These are phyloP conservation scores for Colletotrichum sp. DNA, from an alignment of 2,329 filamentous ascomycete genomes.

Conservation along the genomic window DNA sequence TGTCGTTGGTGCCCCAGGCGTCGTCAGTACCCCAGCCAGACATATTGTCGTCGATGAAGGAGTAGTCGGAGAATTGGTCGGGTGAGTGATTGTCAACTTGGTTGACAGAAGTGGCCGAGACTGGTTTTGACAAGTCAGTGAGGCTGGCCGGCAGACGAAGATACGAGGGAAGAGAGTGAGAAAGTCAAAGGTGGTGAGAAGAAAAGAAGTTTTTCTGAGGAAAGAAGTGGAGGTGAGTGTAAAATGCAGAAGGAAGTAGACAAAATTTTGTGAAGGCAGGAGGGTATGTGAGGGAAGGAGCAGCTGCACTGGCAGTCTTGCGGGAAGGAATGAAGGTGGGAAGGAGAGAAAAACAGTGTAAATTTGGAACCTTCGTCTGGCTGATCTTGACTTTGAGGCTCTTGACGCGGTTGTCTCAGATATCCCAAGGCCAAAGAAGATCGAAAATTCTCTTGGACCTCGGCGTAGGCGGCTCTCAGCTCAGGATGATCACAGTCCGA, in stretches of 20 bases:
- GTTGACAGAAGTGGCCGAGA: not conserved
- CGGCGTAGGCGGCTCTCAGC: not conserved
- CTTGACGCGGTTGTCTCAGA: not conserved
- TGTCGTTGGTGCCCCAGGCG: not conserved
- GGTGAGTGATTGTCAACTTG: not conserved
- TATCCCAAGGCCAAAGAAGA: not conserved
- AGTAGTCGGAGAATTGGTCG: not conserved
- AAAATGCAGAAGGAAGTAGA: not conserved
- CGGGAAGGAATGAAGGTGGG: not conserved
- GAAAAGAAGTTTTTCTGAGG: not conserved
- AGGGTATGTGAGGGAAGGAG: not conserved
- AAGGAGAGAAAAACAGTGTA: not conserved
- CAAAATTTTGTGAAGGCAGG: not conserved
- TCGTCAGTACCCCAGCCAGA: not conserved
- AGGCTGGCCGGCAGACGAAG: not conserved
- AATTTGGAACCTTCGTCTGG: not conserved
- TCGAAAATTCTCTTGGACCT: not conserved
- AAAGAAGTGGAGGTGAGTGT: not conserved
- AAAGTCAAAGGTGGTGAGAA: not conserved
- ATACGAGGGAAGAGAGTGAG: not conserved
- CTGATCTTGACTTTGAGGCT: not conserved
- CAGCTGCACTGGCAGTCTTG: not conserved
- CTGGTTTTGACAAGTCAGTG: not conserved
- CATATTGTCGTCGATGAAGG: not conserved
- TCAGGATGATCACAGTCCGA: not conserved